phyloP scores from a whole-genome alignment of 371 early-diverging fungal genomes.

The Chytridium lagenaria region DNA sequence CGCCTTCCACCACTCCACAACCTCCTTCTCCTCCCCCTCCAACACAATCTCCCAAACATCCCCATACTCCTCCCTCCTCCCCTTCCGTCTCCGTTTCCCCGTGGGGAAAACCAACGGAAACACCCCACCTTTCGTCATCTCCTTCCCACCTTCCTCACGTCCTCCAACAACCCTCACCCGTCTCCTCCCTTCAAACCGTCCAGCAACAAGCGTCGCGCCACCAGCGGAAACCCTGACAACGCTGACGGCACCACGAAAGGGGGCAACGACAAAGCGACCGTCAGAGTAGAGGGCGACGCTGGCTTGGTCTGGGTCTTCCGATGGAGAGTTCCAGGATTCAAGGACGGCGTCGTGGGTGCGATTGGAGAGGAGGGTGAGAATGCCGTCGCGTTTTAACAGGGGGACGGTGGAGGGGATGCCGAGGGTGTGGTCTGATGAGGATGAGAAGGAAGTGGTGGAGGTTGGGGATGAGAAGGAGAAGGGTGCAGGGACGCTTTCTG shows the following conservation, averaged over 20 bases:
- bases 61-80: background rate
- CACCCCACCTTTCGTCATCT: slow-evolving; percentile 3
- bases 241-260: background rate
- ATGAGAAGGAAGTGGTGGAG: background rate
- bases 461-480: background rate
- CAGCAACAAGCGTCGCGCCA: slow-evolving; percentile 19
- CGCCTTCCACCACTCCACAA: slow-evolving; percentile 24
- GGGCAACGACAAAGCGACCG: background rate
- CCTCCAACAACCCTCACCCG: slow-evolving; percentile 2
- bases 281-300: background rate
- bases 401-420: background rate
- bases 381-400: background rate
- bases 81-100: slow-evolving; percentile 1
- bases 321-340: slow-evolving; percentile 8
- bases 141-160: slow-evolving; percentile 5
- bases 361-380: background rate
- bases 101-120: background rate
- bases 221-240: background rate
- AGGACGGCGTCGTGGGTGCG: background rate
- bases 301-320: background rate
- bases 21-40: slow-evolving; percentile 15
- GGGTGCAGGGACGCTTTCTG: background rate
- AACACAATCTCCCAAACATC: slow-evolving; percentile 11
- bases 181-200: background rate
- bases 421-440: background rate